These are phyloP conservation scores for Xerocomus nothofagi DNA, from an alignment of 1,284 basidiomycete genomes.

Conservation along the genomic window DNA sequence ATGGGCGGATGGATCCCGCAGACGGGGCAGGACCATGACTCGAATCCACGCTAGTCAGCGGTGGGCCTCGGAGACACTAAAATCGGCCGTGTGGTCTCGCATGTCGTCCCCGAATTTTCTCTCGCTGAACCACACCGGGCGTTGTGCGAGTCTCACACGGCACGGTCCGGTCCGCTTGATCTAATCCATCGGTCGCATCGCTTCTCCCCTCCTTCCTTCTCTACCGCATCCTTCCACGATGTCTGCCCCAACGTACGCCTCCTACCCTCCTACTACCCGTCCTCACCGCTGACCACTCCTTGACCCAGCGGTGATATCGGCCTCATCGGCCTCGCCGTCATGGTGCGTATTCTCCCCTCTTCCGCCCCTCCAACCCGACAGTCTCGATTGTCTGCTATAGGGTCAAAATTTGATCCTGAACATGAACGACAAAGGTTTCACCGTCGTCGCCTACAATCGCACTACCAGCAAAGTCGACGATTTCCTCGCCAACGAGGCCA, in stretches of 20 bases:
- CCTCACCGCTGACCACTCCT: conserved; percentile 3
- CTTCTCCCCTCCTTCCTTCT: conserved; percentile 26
- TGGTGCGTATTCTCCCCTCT: conserved; percentile 60
- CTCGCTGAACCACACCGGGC: conserved; percentile 5
- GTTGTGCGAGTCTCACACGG: conserved; percentile 27
- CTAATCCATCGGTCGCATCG: conserved; percentile 24
- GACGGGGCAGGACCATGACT: conserved; percentile 5
- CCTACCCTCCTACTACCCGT: neutral
- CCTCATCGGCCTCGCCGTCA: conserved; percentile 95
- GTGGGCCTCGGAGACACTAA: conserved; percentile 15
- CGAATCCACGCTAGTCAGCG: conserved; percentile 8
- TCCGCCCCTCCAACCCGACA: conserved; percentile 12
- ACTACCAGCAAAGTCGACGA: conserved; percentile 95
- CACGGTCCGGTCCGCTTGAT: conserved; percentile 22
- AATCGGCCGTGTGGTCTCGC: neutral
- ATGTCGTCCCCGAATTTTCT: conserved; percentile 15
- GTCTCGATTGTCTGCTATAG: conserved; percentile 41
- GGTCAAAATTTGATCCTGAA: conserved; percentile 96
- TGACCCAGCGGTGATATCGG: conserved; percentile 80
- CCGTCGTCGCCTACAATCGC: conserved; percentile 95
- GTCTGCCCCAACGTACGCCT: conserved; percentile 45
- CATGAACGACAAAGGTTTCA: conserved; percentile 99
- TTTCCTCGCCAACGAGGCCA: conserved; percentile 97
- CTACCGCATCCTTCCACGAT: conserved; percentile 37
- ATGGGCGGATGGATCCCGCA: conserved; percentile 4